phyloP scores from a whole-genome alignment of 1,284 basidiomycete species.

The Pascua sp. region DNA sequence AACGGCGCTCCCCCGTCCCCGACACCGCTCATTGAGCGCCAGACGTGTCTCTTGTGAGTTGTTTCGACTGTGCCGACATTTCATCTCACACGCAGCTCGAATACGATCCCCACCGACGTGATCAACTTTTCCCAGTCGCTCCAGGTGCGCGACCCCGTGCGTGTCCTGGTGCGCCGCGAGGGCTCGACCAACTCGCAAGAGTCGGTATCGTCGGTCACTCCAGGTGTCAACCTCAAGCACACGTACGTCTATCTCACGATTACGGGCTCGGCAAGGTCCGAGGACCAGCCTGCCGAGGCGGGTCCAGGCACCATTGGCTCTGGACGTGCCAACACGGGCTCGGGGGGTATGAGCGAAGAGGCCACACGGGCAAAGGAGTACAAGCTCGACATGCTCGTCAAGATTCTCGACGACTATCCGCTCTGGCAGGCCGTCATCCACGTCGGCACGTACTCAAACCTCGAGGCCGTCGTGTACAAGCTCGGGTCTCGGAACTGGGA shows the following conservation, averaged over 20 bases:
- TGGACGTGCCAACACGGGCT: constrained; percentile 56
- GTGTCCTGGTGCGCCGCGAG: constrained; percentile 93
- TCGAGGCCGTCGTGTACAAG: constrained; percentile 85
- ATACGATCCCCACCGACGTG: constrained; percentile 56
- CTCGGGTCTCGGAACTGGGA: constrained; percentile 80
- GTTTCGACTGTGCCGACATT: neutral
- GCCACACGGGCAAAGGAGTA: constrained; percentile 87
- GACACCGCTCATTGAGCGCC: constrained; percentile 61
- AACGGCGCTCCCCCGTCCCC: constrained; percentile 12
- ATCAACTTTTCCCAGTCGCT: constrained; percentile 55
- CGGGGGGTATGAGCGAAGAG: constrained; percentile 64
- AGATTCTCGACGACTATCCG: constrained; percentile 78
- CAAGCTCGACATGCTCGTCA: constrained; percentile 92
- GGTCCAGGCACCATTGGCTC: constrained; percentile 88
- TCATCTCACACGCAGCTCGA: constrained; percentile 50
- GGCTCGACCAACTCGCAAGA: constrained; percentile 59
- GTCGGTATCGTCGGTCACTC: constrained; percentile 46
- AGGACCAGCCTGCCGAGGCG: constrained; percentile 56
- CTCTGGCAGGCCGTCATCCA: constrained; percentile 76
- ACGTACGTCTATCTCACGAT: constrained; percentile 91
- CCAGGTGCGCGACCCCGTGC: constrained; percentile 85
- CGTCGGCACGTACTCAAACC: constrained; percentile 76
- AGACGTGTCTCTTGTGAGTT: constrained; percentile 79
- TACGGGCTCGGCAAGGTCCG: constrained; percentile 70
- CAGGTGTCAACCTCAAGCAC: constrained; percentile 72